A percentile compares a stretch with the other conserved stretches of the same genome.
Evolutionary conservation across 768 basidiomycete species (phyloP).

Genomic region (Stropharia rugosoannulata): DNA sequence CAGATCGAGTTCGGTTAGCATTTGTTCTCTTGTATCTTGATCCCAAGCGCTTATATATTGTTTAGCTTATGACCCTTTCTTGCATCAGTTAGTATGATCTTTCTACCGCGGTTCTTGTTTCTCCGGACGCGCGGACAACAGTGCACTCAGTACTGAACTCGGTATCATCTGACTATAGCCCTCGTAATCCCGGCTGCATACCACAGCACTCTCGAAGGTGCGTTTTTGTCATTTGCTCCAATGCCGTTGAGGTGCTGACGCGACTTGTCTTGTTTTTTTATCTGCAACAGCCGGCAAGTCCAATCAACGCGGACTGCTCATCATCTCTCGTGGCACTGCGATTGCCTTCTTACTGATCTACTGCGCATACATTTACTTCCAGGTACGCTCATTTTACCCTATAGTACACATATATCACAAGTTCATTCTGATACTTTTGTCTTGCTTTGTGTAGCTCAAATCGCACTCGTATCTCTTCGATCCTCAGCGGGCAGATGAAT

Average conservation of each 20-base stretch:
- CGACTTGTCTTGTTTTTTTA: slow-evolving; percentile 6
- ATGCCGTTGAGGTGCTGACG: neutral
- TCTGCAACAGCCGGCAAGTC: slow-evolving; percentile 14
- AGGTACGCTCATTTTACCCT: slow-evolving; percentile 38
- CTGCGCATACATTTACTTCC: slow-evolving; percentile 72
- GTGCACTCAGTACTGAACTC: neutral
- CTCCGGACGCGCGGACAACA: neutral
- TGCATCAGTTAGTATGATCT: slow-evolving; percentile 65
- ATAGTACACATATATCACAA: no score
- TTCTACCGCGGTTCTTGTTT: neutral
- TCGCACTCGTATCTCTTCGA: slow-evolving; percentile 69
- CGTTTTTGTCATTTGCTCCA: neutral
- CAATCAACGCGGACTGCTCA: slow-evolving; percentile 51
- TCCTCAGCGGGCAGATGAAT: neutral
- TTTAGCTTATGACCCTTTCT: slow-evolving; percentile 78
- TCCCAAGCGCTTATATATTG: neutral
- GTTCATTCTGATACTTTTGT: neutral
- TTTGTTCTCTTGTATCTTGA: neutral
- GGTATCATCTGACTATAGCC: slow-evolving; percentile 32
- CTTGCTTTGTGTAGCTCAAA: slow-evolving; percentile 49
- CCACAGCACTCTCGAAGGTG: slow-evolving; percentile 38
- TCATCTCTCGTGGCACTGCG: slow-evolving; percentile 81
- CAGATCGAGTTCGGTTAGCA: slow-evolving; percentile 49
- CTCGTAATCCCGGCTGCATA: slow-evolving; percentile 93
- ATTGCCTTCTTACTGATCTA: slow-evolving; percentile 75